phyloP scores from a whole-genome alignment of 2,329 filamentous ascomycete species.

The Cytospora schulzeri region DNA sequence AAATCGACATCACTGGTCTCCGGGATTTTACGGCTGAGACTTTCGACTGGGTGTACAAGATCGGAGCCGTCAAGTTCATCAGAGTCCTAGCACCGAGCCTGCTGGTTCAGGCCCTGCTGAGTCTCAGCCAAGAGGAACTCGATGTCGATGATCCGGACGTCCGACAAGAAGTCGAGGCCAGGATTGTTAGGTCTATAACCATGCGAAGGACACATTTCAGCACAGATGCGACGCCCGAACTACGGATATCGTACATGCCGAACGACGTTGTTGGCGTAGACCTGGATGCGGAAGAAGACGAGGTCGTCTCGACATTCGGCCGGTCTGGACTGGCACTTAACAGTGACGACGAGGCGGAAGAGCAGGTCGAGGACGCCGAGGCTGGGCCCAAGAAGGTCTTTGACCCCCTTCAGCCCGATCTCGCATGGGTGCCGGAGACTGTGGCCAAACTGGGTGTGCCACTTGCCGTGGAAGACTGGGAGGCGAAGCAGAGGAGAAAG shows the following conservation, averaged over 20 bases:
- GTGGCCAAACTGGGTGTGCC: slow-evolving; percentile 67
- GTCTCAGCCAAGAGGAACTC: slow-evolving; percentile 28
- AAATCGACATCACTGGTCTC: slow-evolving; percentile 67
- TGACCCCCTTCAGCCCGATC: slow-evolving; percentile 66
- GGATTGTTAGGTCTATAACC: slow-evolving; percentile 66
- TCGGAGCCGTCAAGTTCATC: slow-evolving; percentile 83
- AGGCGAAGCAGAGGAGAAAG: slow-evolving; percentile 44
- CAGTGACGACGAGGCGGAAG: slow-evolving; percentile 66
- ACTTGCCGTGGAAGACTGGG: slow-evolving; percentile 66
- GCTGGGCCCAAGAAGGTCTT: slow-evolving; percentile 48
- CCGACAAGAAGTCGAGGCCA: slow-evolving; percentile 47
- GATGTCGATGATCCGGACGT: slow-evolving; percentile 36
- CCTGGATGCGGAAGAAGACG: slow-evolving; percentile 69
- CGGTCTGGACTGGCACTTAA: slow-evolving; percentile 62
- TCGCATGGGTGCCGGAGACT: slow-evolving; percentile 69
- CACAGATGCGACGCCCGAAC: slow-evolving; percentile 74
- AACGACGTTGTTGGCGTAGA: slow-evolving; percentile 77
- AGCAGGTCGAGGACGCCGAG: slow-evolving; percentile 34
- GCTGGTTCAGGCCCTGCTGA: slow-evolving; percentile 61
- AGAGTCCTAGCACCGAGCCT: slow-evolving; percentile 77
- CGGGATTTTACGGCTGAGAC: slow-evolving; percentile 75
- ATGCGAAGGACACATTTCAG: slow-evolving; percentile 69
- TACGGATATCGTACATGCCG: slow-evolving; percentile 79
- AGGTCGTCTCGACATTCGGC: slow-evolving; percentile 45
- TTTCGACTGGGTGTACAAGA: slow-evolving; percentile 82